These are phyloP conservation scores for Hermanozyma aechmeae DNA, from an alignment of 805 yeast genomes.

Conservation along the genomic window DNA sequence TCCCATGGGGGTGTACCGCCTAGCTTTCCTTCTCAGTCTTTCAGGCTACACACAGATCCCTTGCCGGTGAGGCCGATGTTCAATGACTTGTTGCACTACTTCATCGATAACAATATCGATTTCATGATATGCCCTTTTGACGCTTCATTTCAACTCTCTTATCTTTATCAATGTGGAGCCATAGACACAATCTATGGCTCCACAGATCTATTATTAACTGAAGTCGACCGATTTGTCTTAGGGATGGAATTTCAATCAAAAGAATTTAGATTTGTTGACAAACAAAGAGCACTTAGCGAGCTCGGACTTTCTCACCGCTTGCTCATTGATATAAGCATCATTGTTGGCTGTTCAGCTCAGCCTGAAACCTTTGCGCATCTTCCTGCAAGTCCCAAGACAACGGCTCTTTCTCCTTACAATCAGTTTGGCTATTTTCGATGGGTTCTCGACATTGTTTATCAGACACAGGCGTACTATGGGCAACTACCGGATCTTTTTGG, in stretches of 20 bases:
- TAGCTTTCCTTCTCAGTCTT: slow-evolving; percentile 30
- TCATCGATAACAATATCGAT: slow-evolving; percentile 47
- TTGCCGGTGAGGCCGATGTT: slow-evolving; percentile 41
- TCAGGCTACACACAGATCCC: slow-evolving; percentile 43
- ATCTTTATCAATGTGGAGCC: slow-evolving; percentile 44
- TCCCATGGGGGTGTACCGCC: slow-evolving; percentile 11
- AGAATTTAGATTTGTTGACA: slow-evolving; percentile 62
- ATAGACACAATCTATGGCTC: slow-evolving; percentile 81
- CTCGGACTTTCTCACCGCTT: slow-evolving; percentile 54
- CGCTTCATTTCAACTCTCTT: slow-evolving; percentile 73
- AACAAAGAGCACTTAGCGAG: slow-evolving; percentile 47
- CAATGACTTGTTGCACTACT: slow-evolving; percentile 46
- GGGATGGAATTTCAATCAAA: slow-evolving; percentile 59
- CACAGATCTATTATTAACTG: slow-evolving; percentile 62
- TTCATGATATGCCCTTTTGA: slow-evolving; percentile 76
- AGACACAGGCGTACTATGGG: slow-evolving; percentile 20
- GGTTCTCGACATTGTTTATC: slow-evolving; percentile 30
- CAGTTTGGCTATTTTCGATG: slow-evolving; percentile 32
- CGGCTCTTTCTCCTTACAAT: slow-evolving; percentile 29
- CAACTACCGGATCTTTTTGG: slow-evolving; percentile 29
- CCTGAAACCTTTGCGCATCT: slow-evolving; percentile 49
- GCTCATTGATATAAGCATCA: slow-evolving; percentile 65
- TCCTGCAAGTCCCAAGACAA: slow-evolving; percentile 36
- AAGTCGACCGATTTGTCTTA: slow-evolving; percentile 61
- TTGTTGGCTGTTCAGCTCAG: slow-evolving; percentile 72